phyloP scores from a whole-genome alignment of 139 green algal genomes.

The Chlorella sp. region DNA sequence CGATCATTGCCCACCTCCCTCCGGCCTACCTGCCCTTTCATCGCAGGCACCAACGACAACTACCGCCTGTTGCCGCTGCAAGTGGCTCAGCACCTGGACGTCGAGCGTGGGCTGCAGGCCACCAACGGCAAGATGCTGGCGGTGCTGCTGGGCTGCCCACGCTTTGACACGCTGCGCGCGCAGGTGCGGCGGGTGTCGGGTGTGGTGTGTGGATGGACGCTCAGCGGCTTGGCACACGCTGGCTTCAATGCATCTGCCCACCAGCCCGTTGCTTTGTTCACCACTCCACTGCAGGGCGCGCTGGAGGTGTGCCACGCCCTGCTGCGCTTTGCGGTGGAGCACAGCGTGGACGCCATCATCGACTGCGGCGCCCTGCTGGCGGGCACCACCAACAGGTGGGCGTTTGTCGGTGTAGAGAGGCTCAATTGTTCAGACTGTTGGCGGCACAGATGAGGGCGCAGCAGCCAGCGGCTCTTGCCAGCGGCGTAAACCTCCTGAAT shows the following conservation, averaged over 20 bases:
- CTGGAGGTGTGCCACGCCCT: conserved; percentile 50
- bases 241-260: no score
- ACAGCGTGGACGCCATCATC: conserved; percentile 53
- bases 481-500: no score
- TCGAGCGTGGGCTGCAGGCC: conserved; percentile 37
- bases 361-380: conserved; percentile 71
- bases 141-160: conserved; percentile 46
- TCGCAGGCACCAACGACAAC: conserved; percentile 71
- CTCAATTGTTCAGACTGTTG: no score
- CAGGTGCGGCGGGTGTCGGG: no score
- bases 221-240: no score
- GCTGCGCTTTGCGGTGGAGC: conserved; percentile 48
- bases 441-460: no score
- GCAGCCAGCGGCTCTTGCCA: no score
- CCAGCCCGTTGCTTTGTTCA: no score
- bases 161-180: conserved; percentile 30
- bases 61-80: conserved; percentile 63
- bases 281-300: conserved; percentile 12
- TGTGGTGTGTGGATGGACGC: no score
- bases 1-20: no score
- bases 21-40: no score
- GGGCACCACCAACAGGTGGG: conserved; percentile 52
- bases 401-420: no score
- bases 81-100: conserved; percentile 48
- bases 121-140: conserved; percentile 76